phyloP scores from a whole-genome alignment of 2,329 filamentous ascomycete species.

The Pseudogymnoascus sp. region DNA sequence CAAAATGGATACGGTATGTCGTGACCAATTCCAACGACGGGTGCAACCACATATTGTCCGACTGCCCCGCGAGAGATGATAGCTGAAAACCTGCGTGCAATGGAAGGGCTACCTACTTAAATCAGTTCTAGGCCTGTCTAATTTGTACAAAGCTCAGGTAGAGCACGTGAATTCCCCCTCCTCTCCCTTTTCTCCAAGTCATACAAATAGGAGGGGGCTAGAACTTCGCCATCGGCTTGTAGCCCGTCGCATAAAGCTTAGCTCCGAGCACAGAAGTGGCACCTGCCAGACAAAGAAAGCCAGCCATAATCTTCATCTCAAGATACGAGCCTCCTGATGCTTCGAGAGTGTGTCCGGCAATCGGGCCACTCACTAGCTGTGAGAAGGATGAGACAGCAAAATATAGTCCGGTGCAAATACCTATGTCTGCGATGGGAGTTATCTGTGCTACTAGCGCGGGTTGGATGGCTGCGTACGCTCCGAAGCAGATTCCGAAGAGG shows the following conservation, averaged over 20 bases:
- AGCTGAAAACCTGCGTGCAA: background rate
- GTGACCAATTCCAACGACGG: background rate
- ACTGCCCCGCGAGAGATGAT: background rate
- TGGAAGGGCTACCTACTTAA: background rate
- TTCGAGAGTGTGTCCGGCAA: slow-evolving; percentile 49
- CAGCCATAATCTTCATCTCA: slow-evolving; percentile 1
- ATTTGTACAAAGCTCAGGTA: background rate
- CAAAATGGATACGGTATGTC: background rate
- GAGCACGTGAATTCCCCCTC: background rate
- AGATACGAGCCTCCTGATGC: background rate
- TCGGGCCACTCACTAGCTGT: slow-evolving; percentile 54
- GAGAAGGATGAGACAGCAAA: slow-evolving; percentile 53
- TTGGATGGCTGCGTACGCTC: slow-evolving; percentile 50
- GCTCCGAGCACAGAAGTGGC: background rate
- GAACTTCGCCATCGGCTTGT: background rate
- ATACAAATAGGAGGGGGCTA: background rate
- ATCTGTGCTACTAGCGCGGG: slow-evolving; percentile 59
- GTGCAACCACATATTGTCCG: background rate
- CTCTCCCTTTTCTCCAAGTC: background rate
- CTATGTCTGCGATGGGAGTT: slow-evolving; percentile 56
- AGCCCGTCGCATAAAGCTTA: background rate
- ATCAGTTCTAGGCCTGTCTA: background rate
- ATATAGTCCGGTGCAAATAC: slow-evolving; percentile 52
- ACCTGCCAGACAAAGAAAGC: background rate
- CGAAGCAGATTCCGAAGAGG: slow-evolving; percentile 57